Evolutionary conservation across 2,329 filamentous ascomycete genomes (phyloP).

Genomic region (Orbilia blumenaviensis): DNA sequence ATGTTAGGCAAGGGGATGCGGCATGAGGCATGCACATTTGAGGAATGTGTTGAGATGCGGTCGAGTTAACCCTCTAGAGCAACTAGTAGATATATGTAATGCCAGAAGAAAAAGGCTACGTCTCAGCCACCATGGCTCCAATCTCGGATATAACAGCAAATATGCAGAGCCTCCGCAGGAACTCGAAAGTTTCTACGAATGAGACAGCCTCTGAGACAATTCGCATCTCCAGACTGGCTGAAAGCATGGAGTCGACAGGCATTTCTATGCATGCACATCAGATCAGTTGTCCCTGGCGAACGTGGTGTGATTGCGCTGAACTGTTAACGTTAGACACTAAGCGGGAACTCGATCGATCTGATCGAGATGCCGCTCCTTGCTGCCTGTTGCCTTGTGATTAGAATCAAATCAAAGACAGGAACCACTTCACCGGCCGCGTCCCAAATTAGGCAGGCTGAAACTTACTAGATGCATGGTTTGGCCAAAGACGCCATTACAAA

Average conservation of each 20-base stretch:
- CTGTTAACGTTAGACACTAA: neutral
- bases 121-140: constrained; percentile 31
- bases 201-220: constrained; percentile 38
- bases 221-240: constrained; percentile 5
- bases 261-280: neutral
- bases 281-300: neutral
- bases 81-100: too few relatives aligned
- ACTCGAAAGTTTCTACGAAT: constrained; percentile 14
- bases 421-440: constrained; percentile 21
- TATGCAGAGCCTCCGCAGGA: constrained; percentile 29
- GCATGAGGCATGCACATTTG: constrained; percentile 48
- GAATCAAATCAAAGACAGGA: constrained; percentile 33
- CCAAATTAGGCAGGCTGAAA: constrained; percentile 49
- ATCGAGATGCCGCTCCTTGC: constrained; percentile 27
- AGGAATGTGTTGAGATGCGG: constrained; percentile 53
- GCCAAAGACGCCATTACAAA: constrained; percentile 27
- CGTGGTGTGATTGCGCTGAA: constrained; percentile 5
- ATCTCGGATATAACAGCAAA: constrained; percentile 32
- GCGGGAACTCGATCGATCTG: constrained; percentile 24
- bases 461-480: constrained; percentile 24
- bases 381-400: constrained; percentile 38
- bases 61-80: constrained; percentile 7
- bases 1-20: constrained; percentile 23
- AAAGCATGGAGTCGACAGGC: neutral
- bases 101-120: too few relatives aligned